Percentiles rank a stretch among this genome's conserved stretches.
phyloP scores from a whole-genome alignment of 306 rosid species.

The Potentilla sterilis region DNA sequence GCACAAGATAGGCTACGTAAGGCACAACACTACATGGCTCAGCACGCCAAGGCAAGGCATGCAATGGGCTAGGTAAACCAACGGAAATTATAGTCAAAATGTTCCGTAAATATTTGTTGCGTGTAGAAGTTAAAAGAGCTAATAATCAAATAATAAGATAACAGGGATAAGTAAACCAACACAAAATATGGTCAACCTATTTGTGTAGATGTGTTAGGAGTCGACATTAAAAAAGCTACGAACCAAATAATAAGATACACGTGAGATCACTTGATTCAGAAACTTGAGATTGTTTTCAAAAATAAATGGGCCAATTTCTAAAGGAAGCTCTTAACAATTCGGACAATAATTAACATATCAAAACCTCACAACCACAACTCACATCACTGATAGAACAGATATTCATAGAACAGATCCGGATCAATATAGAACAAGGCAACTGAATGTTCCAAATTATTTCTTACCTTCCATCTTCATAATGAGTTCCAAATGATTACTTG shows the following conservation, averaged over 20 bases:
- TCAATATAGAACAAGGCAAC: not conserved
- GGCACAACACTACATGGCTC: no score
- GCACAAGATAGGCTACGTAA: no score
- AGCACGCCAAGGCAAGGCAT: no score
- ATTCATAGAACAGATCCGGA: not conserved
- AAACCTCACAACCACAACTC: not conserved
- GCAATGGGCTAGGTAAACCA: no score
- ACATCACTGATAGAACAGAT: not conserved
- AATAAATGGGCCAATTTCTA: not conserved
- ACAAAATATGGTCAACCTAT: no score
- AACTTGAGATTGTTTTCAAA: not conserved
- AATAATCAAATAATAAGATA: no score
- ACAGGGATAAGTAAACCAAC: no score
- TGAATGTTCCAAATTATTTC: not conserved
- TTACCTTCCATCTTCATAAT: not conserved
- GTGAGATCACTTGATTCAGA: not conserved
- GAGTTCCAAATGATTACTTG: not conserved
- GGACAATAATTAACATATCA: not conserved
- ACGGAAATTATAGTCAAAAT: no score
- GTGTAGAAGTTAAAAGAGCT: no score
- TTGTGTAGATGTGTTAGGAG: not conserved
- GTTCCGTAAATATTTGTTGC: no score
- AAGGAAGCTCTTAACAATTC: not conserved
- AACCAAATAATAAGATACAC: not conserved
- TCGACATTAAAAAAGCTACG: not conserved